phyloP scores from a whole-genome alignment of 2,329 filamentous ascomycete genomes.

The Aciculosporium take region DNA sequence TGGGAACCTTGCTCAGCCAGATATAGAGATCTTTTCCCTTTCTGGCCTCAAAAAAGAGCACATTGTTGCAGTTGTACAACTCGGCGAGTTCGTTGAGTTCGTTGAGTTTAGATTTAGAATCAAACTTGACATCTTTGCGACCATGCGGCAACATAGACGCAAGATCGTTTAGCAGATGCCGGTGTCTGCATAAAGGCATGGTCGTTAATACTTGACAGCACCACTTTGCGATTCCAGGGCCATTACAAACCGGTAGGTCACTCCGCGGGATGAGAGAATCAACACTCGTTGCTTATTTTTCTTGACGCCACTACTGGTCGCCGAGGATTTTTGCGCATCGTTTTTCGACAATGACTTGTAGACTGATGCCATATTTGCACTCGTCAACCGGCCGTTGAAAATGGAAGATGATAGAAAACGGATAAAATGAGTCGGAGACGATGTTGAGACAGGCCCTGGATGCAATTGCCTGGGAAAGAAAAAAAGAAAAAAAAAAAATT shows the following conservation, averaged over 20 bases:
- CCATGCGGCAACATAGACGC: constrained; percentile 79
- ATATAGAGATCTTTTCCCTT: constrained; percentile 92
- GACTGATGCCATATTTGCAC: constrained; percentile 46
- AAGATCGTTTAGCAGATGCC: constrained; percentile 83
- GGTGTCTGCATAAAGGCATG: constrained; percentile 46
- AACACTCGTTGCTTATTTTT: constrained; percentile 67
- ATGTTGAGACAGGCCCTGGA: neutral
- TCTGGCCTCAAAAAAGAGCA: constrained; percentile 87
- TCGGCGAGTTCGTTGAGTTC: constrained; percentile 63
- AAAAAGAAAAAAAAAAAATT: constrained; percentile 5
- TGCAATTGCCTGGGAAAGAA: neutral
- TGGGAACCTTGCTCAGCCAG: constrained; percentile 85
- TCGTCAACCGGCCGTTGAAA: neutral
- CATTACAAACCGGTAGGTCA: constrained; percentile 60
- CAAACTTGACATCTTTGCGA: constrained; percentile 90
- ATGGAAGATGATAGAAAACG: neutral
- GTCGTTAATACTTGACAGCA: neutral
- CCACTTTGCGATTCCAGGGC: neutral
- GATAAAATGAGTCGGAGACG: neutral
- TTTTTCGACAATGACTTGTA: constrained; percentile 61
- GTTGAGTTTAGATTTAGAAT: constrained; percentile 82
- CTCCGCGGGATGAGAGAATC: constrained; percentile 81
- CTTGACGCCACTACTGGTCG: constrained; percentile 32
- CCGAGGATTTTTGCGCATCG: constrained; percentile 34
- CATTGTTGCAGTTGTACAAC: constrained; percentile 86